Conservation (phyloP, 208 protist genomes). For the Kentomonas sorsogonicus region DNA sequence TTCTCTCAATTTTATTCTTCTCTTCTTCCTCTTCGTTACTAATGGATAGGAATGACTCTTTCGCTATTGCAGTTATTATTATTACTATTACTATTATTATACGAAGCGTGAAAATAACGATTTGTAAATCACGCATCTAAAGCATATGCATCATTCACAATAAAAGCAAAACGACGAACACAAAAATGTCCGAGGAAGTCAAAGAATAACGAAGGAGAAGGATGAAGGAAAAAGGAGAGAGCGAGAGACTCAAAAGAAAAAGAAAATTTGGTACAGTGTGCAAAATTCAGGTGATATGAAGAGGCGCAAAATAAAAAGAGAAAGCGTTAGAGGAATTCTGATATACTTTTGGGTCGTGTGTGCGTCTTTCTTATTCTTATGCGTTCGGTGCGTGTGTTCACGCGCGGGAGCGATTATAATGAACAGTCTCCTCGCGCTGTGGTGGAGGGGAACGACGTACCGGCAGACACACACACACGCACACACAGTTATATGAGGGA, state of each 20-base stretch:
- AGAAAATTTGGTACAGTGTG: neutral
- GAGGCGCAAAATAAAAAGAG: conserved; percentile 12
- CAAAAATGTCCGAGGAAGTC: too few species aligned
- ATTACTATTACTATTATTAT: neutral
- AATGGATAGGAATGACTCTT: neutral
- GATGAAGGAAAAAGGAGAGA: conserved; percentile 9
- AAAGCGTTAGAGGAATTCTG: conserved; percentile 9
- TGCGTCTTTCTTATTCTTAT: conserved; percentile 14
- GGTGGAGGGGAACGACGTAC: too few species aligned
- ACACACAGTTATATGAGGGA: too few species aligned
- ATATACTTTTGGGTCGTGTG: conserved; percentile 6
- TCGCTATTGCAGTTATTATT: neutral
- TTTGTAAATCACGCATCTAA: too few species aligned
- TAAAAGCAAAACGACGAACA: too few species aligned
- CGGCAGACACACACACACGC: too few species aligned
- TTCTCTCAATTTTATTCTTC: conserved; percentile 8
- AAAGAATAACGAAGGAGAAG: too few species aligned
- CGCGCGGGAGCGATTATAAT: too few species aligned
- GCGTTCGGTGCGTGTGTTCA: too few species aligned
- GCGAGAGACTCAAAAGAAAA: conserved; percentile 15
- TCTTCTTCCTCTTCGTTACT: conserved; percentile 8
- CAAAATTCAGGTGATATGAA: conserved; percentile 6
- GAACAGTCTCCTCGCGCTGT: too few species aligned
- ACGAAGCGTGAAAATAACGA: too few species aligned
- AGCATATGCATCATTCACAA: too few species aligned